Evolutionary conservation across 495 filamentous ascomycete genomes (phyloP), one percentile per base, ranked within the genome.

Genomic region (Penicillium longicatenatum): DNA sequence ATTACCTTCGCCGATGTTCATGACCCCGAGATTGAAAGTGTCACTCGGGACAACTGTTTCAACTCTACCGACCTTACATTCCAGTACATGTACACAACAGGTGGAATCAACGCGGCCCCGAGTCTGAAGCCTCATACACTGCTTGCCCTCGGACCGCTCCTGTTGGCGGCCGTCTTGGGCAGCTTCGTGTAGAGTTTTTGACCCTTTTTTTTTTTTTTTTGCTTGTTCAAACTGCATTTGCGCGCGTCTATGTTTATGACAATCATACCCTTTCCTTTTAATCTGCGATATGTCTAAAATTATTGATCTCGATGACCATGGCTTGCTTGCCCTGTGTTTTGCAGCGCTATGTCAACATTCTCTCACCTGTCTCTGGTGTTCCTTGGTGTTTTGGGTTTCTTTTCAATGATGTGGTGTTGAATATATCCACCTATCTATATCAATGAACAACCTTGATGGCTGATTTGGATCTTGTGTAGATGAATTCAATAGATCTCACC

Each of bases 11-110:
- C 86, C 37, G 88, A 89, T 17, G 88, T 87, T 14, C 70, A 82
- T 61, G 88, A 94, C 44, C 22, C 59, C 1, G 56, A 62, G 19
- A 84, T 93, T 54, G 75, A 75, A 21, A 77, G 87, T 57, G 90
- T 96, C 35, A 95, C 85, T 64, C 73, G 79, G 39, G 72, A 84
- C 8, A 96, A 96, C 74, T 96, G 92, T 79, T 90, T 86, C 76
- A 96, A 97, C 74, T 88, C 84, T 55, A 81, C 81, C 50, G 80
- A 88, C 51, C 84, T 96, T 61, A 77, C 80, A 53, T 90, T 93
- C 78, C 80, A 89, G 59, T 82, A 86, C 60, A 77, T 96, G 62
- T 96, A 89, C 79, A 87, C 84, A 31, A 88, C 72, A 4, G 81
- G 50, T 64, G 50, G 84, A 69, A 66, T 86, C 39, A 54, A 44